Evolutionary conservation across 164 flowering plant species (phyloP).

Genomic region (Tinospora cordifolia): DNA sequence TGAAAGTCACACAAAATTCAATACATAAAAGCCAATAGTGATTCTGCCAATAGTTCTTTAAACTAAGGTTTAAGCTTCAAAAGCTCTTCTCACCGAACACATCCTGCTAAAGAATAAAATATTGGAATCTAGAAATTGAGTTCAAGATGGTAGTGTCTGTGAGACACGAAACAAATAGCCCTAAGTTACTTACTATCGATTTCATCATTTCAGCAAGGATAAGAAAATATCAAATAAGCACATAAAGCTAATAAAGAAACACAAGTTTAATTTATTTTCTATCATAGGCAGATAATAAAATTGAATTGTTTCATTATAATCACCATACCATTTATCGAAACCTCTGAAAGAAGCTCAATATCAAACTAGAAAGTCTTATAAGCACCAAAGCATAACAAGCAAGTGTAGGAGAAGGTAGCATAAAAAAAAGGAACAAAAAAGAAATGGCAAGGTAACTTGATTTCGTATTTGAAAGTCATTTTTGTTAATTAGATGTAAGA

Average conservation of each 20-base stretch:
- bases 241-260: background rate
- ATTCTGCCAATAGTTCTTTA: no score
- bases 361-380: constrained; percentile 77
- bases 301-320: background rate
- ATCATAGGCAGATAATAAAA: background rate
- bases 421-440: no score
- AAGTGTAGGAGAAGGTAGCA: constrained; percentile 77
- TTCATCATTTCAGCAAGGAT: background rate
- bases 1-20: no score
- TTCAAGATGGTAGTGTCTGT: no score
- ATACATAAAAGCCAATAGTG: no score
- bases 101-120: no score
- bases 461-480: background rate
- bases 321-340: constrained; percentile 82
- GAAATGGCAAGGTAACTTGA: background rate
- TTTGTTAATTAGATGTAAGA: background rate
- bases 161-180: no score
- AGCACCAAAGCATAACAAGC: constrained; percentile 84
- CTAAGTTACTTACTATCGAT: no score
- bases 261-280: background rate
- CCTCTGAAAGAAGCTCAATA: constrained; percentile 75
- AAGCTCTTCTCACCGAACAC: no score
- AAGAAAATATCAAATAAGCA: background rate
- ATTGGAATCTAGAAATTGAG: no score
- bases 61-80: no score